Conservation (phyloP, 805 yeast species). For the Candida easanensis region DNA sequence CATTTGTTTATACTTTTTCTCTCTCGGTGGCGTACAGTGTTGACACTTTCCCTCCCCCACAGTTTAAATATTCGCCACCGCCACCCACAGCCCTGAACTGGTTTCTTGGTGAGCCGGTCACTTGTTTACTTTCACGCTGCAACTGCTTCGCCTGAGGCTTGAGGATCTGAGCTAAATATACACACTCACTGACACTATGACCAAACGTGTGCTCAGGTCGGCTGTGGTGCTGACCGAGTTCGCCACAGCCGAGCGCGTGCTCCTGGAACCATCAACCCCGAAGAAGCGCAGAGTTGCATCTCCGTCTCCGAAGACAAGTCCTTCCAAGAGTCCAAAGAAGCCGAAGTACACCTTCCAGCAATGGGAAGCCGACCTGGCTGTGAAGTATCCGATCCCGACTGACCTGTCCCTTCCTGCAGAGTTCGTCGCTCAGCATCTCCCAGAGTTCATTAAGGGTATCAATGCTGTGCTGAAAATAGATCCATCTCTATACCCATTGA, state of each 20-base stretch:
- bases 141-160: neutral
- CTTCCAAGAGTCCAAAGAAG: conserved; percentile 9
- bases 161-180: too few relatives aligned
- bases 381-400: conserved; percentile 14
- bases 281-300: conserved; percentile 8
- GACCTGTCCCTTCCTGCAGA: conserved; percentile 23
- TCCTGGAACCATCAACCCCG: conserved; percentile 4
- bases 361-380: conserved; percentile 9
- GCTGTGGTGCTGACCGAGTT: neutral
- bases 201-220: conserved; percentile 8
- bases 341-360: conserved; percentile 14
- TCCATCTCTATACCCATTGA: conserved; percentile 32
- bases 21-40: neutral
- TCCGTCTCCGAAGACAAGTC: neutral
- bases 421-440: conserved; percentile 28
- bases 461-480: conserved; percentile 33
- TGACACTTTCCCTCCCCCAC: neutral
- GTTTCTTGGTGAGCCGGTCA: too few relatives aligned
- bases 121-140: neutral
- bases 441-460: conserved; percentile 35
- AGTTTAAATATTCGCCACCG: conserved; percentile 8
- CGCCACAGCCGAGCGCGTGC: neutral
- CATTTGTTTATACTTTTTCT: neutral
- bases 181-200: conserved; percentile 1
- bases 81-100: neutral